Percentiles rank a stretch among this genome's conserved stretches.
phyloP scores from a whole-genome alignment of 2,329 filamentous ascomycete genomes.

The Pseudogymnoascus sp. region DNA sequence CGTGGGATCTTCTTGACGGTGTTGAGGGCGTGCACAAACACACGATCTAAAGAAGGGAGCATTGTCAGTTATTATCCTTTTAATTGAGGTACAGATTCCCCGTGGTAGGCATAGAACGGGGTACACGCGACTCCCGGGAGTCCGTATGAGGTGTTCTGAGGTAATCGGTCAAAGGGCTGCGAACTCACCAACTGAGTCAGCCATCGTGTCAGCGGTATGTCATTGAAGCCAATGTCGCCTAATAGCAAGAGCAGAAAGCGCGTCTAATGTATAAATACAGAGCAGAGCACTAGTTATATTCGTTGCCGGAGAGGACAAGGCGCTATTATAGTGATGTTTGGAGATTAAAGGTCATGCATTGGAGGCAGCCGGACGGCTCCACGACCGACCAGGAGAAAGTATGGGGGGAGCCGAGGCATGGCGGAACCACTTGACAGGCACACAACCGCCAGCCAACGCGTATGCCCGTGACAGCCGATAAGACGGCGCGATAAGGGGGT shows the following conservation, averaged over 20 bases:
- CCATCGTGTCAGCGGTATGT: constrained; percentile 33
- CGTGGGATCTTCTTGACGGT: constrained; percentile 97
- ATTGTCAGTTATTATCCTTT: background rate
- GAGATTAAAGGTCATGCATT: constrained; percentile 2
- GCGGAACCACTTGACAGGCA: constrained; percentile 2
- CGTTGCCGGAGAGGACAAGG: background rate
- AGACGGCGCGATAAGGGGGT: background rate
- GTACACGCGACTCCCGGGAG: background rate
- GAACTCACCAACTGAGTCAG: constrained; percentile 44
- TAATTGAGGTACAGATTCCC: background rate
- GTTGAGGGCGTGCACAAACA: constrained; percentile 97
- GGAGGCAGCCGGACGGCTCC: background rate
- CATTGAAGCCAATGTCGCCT: constrained; percentile 3
- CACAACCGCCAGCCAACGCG: background rate
- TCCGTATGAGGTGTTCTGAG: constrained; percentile 9
- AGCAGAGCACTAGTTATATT: constrained; percentile 2
- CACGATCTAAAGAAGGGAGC: constrained; percentile 59
- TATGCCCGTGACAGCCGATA: constrained; percentile 4
- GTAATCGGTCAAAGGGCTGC: background rate
- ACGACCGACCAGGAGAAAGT: too few species aligned
- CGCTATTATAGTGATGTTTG: constrained; percentile 8
- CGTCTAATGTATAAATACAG: background rate
- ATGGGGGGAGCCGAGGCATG: constrained; percentile 8
- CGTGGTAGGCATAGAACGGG: too few species aligned
- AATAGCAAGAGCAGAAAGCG: background rate